Evolutionary conservation across 1,284 basidiomycete genomes (phyloP).

Genomic region (Takashimella koratensis): DNA sequence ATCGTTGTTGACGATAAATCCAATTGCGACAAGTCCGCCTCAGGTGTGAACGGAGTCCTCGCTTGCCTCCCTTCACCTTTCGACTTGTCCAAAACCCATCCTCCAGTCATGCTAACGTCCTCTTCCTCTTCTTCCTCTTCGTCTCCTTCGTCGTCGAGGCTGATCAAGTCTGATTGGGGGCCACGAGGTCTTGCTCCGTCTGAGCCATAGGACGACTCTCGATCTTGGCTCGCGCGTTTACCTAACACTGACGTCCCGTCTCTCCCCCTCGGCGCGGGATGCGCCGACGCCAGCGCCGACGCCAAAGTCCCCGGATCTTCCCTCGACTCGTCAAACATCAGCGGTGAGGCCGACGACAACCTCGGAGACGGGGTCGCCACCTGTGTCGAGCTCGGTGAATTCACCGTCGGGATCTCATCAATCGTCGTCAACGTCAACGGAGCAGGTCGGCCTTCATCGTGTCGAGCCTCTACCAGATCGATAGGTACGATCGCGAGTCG

Average conservation of each 20-base stretch:
- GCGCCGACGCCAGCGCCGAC: background rate
- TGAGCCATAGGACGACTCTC: slow-evolving; percentile 31
- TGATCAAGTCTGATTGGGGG: background rate
- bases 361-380: background rate
- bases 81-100: background rate
- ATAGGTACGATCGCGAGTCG: slow-evolving; percentile 41
- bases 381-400: background rate
- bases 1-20: slow-evolving; percentile 10
- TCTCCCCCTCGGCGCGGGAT: background rate
- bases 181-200: slow-evolving; percentile 10
- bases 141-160: background rate
- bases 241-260: slow-evolving; percentile 27
- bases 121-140: background rate
- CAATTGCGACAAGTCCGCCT: slow-evolving; percentile 7
- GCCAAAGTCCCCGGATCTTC: too few species aligned
- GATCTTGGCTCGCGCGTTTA: slow-evolving; percentile 41
- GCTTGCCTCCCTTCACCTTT: slow-evolving; percentile 6
- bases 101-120: slow-evolving; percentile 5
- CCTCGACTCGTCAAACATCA: background rate
- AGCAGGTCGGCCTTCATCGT: background rate
- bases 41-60: slow-evolving; percentile 1
- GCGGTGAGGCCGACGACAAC: background rate
- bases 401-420: background rate
- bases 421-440: background rate
- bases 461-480: slow-evolving; percentile 11